phyloP scores from a whole-genome alignment of 805 yeast genomes.

The Vanderwaltozyma tropicalis region DNA sequence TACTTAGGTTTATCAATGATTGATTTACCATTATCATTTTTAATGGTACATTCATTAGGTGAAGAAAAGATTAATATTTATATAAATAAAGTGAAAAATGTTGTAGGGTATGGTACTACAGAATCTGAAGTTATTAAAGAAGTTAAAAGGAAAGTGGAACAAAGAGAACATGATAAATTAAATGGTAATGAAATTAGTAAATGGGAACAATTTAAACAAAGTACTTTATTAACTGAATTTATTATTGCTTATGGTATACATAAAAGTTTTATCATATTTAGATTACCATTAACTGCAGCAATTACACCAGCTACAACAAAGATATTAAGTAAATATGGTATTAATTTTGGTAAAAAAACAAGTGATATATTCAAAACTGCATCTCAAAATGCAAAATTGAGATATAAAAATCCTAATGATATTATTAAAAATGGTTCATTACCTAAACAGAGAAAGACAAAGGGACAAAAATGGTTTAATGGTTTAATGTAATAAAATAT shows the following conservation, averaged over 20 bases:
- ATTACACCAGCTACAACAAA: conserved; percentile 71
- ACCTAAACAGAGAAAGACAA: conserved; percentile 34
- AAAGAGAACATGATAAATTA: conserved; percentile 9
- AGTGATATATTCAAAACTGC: conserved; percentile 36
- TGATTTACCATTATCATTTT: conserved; percentile 76
- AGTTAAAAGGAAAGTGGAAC: conserved; percentile 22
- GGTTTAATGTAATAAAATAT: conserved; percentile 19
- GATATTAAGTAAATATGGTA: conserved; percentile 47
- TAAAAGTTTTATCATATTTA: conserved; percentile 70
- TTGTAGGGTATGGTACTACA: conserved; percentile 53
- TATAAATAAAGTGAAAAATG: conserved; percentile 49
- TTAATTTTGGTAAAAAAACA: conserved; percentile 17
- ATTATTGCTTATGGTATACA: conserved; percentile 89
- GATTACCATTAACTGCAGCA: conserved; percentile 87
- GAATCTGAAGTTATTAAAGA: conserved; percentile 31
- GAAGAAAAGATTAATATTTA: conserved; percentile 65
- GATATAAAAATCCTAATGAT: conserved; percentile 24
- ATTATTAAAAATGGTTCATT: conserved; percentile 35
- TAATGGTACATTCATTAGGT: conserved; percentile 78
- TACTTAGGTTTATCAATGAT: conserved; percentile 62
- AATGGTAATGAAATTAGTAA: conserved; percentile 6
- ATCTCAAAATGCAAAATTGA: conserved; percentile 27
- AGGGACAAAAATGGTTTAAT: conserved; percentile 27
- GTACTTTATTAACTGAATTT: conserved; percentile 66
- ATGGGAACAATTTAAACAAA: conserved; percentile 24